Evolutionary conservation across 2,329 filamentous ascomycete genomes (phyloP).

Genomic region (Penicillium sp.): DNA sequence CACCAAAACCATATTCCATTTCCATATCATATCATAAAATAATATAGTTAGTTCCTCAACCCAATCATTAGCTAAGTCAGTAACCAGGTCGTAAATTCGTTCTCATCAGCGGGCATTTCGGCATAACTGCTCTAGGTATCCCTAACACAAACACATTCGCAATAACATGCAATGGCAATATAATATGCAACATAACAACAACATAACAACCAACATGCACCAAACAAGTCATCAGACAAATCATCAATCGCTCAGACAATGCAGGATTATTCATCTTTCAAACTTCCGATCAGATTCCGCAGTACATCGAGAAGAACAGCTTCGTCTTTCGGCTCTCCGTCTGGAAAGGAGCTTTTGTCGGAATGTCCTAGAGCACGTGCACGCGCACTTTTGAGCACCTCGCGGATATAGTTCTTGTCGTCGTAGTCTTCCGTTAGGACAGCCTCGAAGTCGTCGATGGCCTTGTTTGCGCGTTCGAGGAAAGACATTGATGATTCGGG

Average conservation of each 20-base stretch:
- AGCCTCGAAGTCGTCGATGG: slow-evolving; percentile 43
- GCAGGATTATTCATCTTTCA: slow-evolving; percentile 25
- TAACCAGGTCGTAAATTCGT: background rate
- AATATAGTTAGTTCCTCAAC: background rate
- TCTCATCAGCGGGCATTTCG: background rate
- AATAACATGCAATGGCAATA: background rate
- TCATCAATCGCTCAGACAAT: background rate
- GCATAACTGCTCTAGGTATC: background rate
- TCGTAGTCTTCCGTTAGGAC: slow-evolving; percentile 44
- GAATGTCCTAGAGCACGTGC: slow-evolving; percentile 38
- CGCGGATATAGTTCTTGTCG: slow-evolving; percentile 43
- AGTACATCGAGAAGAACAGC: slow-evolving; percentile 40
- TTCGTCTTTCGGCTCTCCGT: slow-evolving; percentile 42
- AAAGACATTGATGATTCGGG: slow-evolving; percentile 32
- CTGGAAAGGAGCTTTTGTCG: slow-evolving; percentile 40
- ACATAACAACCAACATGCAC: background rate
- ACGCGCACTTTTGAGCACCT: slow-evolving; percentile 41
- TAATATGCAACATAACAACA: background rate
- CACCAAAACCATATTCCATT: background rate
- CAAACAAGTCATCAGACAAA: background rate
- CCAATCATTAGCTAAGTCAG: background rate
- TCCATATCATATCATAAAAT: background rate
- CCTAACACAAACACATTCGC: background rate
- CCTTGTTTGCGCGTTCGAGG: slow-evolving; percentile 39
- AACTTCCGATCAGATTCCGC: slow-evolving; percentile 35